phyloP scores from a whole-genome alignment of 73 alveolate genomes.

The Symbiodinium pilosum region DNA sequence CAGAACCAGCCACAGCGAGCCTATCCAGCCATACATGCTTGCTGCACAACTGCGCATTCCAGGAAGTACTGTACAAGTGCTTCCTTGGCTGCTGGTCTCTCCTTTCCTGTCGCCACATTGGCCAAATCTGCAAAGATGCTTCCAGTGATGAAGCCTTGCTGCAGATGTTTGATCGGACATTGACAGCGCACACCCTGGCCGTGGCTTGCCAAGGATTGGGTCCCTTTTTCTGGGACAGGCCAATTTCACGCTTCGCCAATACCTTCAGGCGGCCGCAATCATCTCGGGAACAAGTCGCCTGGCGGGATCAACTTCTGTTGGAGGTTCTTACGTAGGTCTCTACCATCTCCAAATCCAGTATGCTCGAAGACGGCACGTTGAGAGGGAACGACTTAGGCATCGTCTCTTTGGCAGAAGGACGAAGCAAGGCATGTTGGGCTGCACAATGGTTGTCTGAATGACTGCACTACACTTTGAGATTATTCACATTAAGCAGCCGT shows the following conservation, averaged over 20 bases:
- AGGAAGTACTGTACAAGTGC: constrained; percentile 92
- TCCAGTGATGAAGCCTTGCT: constrained; percentile 52
- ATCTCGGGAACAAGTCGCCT: constrained; percentile 47
- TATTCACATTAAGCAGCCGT: too few relatives aligned
- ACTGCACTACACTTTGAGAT: too few relatives aligned
- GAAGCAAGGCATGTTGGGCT: constrained; percentile 21
- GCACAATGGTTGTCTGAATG: too few relatives aligned
- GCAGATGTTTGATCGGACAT: background rate
- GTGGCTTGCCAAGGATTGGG: constrained; percentile 14
- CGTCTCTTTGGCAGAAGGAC: constrained; percentile 69
- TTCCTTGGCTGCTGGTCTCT: constrained; percentile 67
- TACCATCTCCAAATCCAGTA: too few relatives aligned
- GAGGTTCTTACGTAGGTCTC: too few relatives aligned
- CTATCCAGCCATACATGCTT: background rate
- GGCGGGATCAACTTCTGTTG: background rate
- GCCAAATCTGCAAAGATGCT: constrained; percentile 92
- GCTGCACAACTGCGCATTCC: background rate
- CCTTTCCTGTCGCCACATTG: constrained; percentile 72
- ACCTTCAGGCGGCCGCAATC: constrained; percentile 49
- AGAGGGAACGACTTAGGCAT: constrained; percentile 11
- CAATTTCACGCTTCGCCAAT: background rate
- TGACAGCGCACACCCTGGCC: background rate
- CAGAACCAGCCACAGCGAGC: background rate
- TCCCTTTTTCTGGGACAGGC: constrained; percentile 39
- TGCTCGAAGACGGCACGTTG: too few relatives aligned